Evolutionary conservation across 345 rosid genomes (phyloP), one percentile per base, ranked within the genome.

Genomic region (Mercurialis annua): DNA sequence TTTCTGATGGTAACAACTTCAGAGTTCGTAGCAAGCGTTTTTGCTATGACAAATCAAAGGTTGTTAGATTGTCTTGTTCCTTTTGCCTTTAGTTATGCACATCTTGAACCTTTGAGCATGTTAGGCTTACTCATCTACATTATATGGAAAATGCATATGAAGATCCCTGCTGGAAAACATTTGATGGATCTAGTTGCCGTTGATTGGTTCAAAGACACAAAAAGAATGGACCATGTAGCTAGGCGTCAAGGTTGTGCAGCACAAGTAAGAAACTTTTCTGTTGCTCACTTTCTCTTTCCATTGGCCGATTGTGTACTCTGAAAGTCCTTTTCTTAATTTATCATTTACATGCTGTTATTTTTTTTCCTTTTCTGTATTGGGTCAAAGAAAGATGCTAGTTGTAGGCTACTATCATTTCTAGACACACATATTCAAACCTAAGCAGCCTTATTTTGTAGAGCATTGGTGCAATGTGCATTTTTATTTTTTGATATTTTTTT

Each of bases 161-260:
- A 95, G 99, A 82, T 85, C 76, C 90, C 93, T 74, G 98, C 96
- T 1, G 98, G 97, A 76, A 95, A 92, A 73, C 98, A 84, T 78
- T 82, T 90, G 58, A 85, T 92, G 99, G 98, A 95, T 82, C 99
- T 95, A 14, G 96, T 95, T 61, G 98, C 99, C 50, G 98, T 95
- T 44, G 99, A 95, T 79, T 95, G 99, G 99, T 95, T 90, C 81
- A 95, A 95, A 79, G 98, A 92, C 72, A 78, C 86, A 29, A 95
- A 87, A 85, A 85, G 94, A 82, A 92, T 95, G 84, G 99, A 95
- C 75, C 97, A 95, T 78, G 98, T 92, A 42, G 92, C 85, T 59
- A 83, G 92, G 79, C 92, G 90, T 67, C 89, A 84, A 71, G 99
- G 96, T 72, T 95, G 99, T 69, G 97, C 98, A 3, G 94, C 93